Evolutionary conservation across 1,284 basidiomycete genomes (phyloP).

Genomic region (Apiotrichum sp.): DNA sequence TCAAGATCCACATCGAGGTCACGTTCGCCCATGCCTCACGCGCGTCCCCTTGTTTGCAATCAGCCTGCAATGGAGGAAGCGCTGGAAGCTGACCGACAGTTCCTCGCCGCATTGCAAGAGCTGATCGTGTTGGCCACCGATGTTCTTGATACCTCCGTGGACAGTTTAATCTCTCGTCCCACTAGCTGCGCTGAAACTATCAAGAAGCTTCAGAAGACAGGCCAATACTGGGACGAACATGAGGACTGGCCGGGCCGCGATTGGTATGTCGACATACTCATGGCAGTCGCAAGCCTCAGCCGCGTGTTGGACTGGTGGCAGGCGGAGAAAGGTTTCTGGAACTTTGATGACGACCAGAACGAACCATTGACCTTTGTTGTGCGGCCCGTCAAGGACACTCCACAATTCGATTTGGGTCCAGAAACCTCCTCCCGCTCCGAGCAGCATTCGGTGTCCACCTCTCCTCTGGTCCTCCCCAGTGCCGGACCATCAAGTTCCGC

Average conservation of each 20-base stretch:
- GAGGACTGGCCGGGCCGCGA: conserved; percentile 95
- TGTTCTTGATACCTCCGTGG: conserved; percentile 80
- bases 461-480: background rate
- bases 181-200: conserved; percentile 82
- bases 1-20: conserved; percentile 96
- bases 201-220: conserved; percentile 81
- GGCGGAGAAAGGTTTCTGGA: conserved; percentile 99
- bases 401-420: conserved; percentile 12
- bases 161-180: conserved; percentile 74
- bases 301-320: conserved; percentile 99
- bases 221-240: conserved; percentile 92
- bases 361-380: conserved; percentile 85
- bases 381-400: conserved; percentile 55
- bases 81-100: conserved; percentile 42
- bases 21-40: conserved; percentile 76
- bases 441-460: background rate
- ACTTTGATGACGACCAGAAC: conserved; percentile 70
- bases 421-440: background rate
- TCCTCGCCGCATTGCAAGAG: conserved; percentile 84
- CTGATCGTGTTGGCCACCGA: conserved; percentile 93
- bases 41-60: conserved; percentile 50
- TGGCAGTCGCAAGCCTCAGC: conserved; percentile 92
- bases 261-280: conserved; percentile 95
- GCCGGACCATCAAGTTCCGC: background rate
- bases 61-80: conserved; percentile 14